phyloP scores from a whole-genome alignment of 768 basidiomycete genomes.

The Trametes cubensis region DNA sequence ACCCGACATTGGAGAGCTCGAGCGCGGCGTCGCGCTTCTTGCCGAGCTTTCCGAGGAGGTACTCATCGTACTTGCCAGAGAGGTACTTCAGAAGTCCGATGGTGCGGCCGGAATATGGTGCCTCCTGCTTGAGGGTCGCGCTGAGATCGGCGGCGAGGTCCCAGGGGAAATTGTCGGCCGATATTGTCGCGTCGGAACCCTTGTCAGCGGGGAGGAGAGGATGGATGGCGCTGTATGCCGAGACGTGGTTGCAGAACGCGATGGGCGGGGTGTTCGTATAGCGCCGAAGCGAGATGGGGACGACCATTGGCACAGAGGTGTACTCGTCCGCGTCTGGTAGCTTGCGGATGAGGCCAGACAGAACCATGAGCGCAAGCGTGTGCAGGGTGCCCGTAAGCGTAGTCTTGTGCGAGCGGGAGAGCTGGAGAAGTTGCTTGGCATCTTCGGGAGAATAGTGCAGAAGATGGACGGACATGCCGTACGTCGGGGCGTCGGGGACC shows the following conservation, averaged over 20 bases:
- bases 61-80: slow-evolving; percentile 37
- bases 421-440: slow-evolving; percentile 24
- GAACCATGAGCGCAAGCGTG: slow-evolving; percentile 32
- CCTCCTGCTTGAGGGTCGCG: slow-evolving; percentile 30
- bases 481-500: slow-evolving; percentile 22
- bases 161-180: slow-evolving; percentile 33
- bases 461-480: slow-evolving; percentile 34
- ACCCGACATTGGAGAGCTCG: slow-evolving; percentile 45
- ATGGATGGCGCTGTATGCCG: slow-evolving; percentile 28
- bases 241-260: slow-evolving; percentile 41
- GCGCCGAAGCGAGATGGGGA: slow-evolving; percentile 41
- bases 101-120: slow-evolving; percentile 25
- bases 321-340: slow-evolving; percentile 10
- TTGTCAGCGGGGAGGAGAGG: slow-evolving; percentile 24
- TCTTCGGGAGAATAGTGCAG: slow-evolving; percentile 33
- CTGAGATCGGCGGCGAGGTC: slow-evolving; percentile 34
- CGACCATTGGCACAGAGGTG: slow-evolving; percentile 21
- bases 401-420: slow-evolving; percentile 36
- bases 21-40: slow-evolving; percentile 39
- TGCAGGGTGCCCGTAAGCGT: slow-evolving; percentile 39
- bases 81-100: slow-evolving; percentile 41
- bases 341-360: slow-evolving; percentile 34
- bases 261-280: slow-evolving; percentile 32
- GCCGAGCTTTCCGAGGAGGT: slow-evolving; percentile 35
- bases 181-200: background rate